Base-by-base conservation (phyloP, 495 filamentous ascomycete genomes). In the Penicillium riverlandense region DNA sequence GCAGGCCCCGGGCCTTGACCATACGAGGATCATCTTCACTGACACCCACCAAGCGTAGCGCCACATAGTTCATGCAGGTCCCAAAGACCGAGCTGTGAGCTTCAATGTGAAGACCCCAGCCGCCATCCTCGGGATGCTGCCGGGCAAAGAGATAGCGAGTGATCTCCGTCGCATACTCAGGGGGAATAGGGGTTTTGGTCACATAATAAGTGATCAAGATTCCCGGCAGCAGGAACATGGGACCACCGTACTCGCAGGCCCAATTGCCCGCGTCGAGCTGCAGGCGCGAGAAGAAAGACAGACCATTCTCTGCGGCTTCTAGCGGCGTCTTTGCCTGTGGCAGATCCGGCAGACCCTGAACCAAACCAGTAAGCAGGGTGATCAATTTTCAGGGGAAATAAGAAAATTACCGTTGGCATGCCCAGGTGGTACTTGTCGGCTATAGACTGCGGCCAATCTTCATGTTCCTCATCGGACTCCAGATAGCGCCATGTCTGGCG, bases 51-150 rank as follows among this genome's bases (percentile, higher is more conserved):
- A 98, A 62, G 16, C 92, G 80, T 45, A 97, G 65, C 2, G 76
- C 70, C n/a, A 83, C 80, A 59, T 98, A 98, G 58, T 95, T 97
- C 73, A 96, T 80, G 6, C 73, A 72, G 0, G 88, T 96, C 14
- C 92, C 92, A 53, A 96, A 91, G 8, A 88, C 90, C 0, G 86
- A 86, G 58, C 85, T 94, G 49, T 96, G 85, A n/a, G 80, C 92
- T 61, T 97, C 92, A 43, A 95, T 95, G 56, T 98, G 94, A 22
- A 98, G 69, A 3, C 92, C 94, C 92, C 92, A 98, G 13, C 92
- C 92, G 22, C 92, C 92, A 70, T 98, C 90, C 29, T 86, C 79
- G 0, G 86, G 82, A 55, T 96, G 70, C 50, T 91, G 88, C 31
- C 89, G 82, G 10, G 86, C 85, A 59, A 90, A 91, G 10, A 98